Percentiles rank a stretch among this genome's conserved stretches.
Evolutionary conservation across 2,329 filamentous ascomycete species (phyloP).

Genomic region (Alternaria gaisen): DNA sequence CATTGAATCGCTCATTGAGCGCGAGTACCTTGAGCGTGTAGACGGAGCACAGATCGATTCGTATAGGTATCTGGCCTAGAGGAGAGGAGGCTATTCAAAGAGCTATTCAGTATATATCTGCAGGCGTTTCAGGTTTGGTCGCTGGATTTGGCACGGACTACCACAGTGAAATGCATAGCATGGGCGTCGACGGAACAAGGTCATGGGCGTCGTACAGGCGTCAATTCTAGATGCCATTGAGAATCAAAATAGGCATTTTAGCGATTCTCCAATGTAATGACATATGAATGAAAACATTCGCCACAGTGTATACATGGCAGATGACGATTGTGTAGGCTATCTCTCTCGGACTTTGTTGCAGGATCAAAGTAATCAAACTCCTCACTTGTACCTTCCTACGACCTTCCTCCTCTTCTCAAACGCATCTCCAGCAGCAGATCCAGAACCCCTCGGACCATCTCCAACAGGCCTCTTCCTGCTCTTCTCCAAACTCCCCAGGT

Average conservation of each 20-base stretch:
- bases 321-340: not conserved
- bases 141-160: constrained; percentile 3
- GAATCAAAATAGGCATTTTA: not conserved
- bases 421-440: constrained; percentile 73
- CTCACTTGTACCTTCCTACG: constrained; percentile 39
- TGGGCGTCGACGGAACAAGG: constrained; percentile 13
- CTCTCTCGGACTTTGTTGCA: not conserved
- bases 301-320: not conserved
- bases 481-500: constrained; percentile 72
- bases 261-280: not conserved
- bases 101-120: constrained; percentile 9
- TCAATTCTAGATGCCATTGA: not conserved
- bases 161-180: constrained; percentile 21
- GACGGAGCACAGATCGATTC: constrained; percentile 69
- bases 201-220: not conserved
- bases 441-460: constrained; percentile 75
- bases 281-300: not conserved
- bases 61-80: constrained; percentile 76
- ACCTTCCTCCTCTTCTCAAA: constrained; percentile 63
- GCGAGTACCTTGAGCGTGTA: constrained; percentile 80
- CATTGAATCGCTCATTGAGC: constrained; percentile 79
- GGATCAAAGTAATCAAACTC: not conserved
- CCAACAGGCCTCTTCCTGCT: constrained; percentile 82
- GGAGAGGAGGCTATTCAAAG: not conserved
- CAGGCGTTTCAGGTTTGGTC: constrained; percentile 1